Percentiles rank a stretch among this genome's conserved stretches.
These are phyloP conservation scores for Cladosporium halotolerans DNA, from an alignment of 2,329 filamentous ascomycete genomes.

Conservation along the genomic window DNA sequence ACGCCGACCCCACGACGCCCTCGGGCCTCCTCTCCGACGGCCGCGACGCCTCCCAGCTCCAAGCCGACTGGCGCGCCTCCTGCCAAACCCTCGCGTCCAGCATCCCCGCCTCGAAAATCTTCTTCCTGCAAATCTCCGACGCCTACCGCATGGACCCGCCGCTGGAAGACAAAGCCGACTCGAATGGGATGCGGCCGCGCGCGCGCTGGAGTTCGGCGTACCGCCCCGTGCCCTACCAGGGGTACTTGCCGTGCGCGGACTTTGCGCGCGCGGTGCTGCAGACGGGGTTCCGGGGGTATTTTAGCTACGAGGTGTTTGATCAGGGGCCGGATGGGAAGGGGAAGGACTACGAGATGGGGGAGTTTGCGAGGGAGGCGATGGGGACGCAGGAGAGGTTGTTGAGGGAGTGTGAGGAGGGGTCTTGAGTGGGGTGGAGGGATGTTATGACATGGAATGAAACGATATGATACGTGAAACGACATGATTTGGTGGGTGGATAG, in stretches of 20 bases:
- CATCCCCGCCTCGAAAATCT: conserved; percentile 65
- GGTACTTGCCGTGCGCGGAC: conserved; percentile 62
- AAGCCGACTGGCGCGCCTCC: conserved; percentile 31
- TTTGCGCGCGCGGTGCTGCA: conserved; percentile 59
- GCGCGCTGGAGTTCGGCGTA: conserved; percentile 67
- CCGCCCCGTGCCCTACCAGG: conserved; percentile 62
- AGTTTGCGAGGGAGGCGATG: conserved; percentile 16
- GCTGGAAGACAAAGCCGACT: conserved; percentile 44
- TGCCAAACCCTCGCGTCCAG: conserved; percentile 47
- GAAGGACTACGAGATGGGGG: conserved; percentile 45
- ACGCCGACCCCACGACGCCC: conserved; percentile 61
- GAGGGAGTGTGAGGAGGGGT: conserved; percentile 2
- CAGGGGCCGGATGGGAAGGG: conserved; percentile 49
- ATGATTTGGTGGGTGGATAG: too few relatives aligned
- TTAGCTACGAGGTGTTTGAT: conserved; percentile 67
- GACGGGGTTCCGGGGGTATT: conserved; percentile 62
- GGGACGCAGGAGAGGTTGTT: conserved; percentile 9
- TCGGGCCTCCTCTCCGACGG: conserved; percentile 53
- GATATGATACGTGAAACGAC: too few relatives aligned
- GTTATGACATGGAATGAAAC: too few relatives aligned
- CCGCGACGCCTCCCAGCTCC: conserved; percentile 39
- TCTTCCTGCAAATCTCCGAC: conserved; percentile 67
- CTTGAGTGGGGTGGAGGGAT: neutral
- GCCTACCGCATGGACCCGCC: conserved; percentile 54
- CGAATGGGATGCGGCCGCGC: conserved; percentile 52